Conservation (phyloP, 169 alveolate genomes). For the Plasmodium relictum region DNA sequence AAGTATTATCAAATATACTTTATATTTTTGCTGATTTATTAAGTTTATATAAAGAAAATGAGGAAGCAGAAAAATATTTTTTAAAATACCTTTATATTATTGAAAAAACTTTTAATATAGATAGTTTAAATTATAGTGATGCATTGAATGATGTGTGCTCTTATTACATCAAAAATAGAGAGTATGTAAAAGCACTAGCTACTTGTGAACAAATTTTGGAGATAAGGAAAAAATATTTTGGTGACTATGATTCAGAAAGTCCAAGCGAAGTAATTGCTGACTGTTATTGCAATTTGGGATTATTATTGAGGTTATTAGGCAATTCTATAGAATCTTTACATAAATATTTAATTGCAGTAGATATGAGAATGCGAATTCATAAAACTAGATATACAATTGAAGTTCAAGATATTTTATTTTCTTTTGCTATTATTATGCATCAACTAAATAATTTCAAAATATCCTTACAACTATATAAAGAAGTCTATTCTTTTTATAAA, state of each 20-base stretch:
- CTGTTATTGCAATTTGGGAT: conserved; percentile 88
- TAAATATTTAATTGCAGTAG: conserved; percentile 87
- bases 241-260: conserved; percentile 81
- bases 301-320: conserved; percentile 85
- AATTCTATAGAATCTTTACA: conserved; percentile 87
- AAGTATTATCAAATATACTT: conserved; percentile 80
- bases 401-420: conserved; percentile 87
- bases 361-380: conserved; percentile 89
- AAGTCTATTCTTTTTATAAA: conserved; percentile 85
- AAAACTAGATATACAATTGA: conserved; percentile 84
- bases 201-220: conserved; percentile 80
- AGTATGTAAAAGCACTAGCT: conserved; percentile 84
- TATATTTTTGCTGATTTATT: conserved; percentile 79
- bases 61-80: conserved; percentile 75
- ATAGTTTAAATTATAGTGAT: conserved; percentile 78
- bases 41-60: conserved; percentile 80
- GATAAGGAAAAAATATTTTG: conserved; percentile 82
- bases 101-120: conserved; percentile 51
- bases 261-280: conserved; percentile 89
- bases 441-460: conserved; percentile 86
- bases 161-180: conserved; percentile 80
- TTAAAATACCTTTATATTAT: conserved; percentile 60
- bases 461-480: conserved; percentile 87
- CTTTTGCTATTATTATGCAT: conserved; percentile 90
- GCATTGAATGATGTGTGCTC: conserved; percentile 85